These are phyloP conservation scores for Ogataea henricii DNA, from an alignment of 805 yeast genomes.

Conservation along the genomic window DNA sequence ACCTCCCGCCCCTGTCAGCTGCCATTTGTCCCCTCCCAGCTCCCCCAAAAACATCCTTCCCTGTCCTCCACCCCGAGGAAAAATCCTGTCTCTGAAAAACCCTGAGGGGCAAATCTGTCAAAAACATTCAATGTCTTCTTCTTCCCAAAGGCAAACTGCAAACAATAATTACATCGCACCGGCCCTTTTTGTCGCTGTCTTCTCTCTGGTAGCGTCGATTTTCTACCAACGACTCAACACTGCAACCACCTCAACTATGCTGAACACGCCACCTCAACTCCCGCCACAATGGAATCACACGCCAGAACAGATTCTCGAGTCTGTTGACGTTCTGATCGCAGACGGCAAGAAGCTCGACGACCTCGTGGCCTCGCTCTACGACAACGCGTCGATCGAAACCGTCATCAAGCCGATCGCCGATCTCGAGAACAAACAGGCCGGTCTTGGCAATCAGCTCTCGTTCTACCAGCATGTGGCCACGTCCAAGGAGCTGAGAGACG, in stretches of 20 bases:
- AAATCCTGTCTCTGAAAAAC: not conserved
- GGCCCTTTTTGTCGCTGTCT: not conserved
- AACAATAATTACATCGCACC: not conserved
- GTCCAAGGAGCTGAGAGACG: slow-evolving; percentile 66
- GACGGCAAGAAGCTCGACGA: slow-evolving; percentile 52
- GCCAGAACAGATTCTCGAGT: slow-evolving; percentile 46
- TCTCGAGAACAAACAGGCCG: slow-evolving; percentile 50
- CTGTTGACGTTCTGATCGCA: slow-evolving; percentile 47
- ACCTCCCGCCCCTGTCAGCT: no score
- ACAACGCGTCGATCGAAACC: slow-evolving; percentile 55
- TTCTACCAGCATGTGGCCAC: slow-evolving; percentile 76
- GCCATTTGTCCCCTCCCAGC: not conserved
- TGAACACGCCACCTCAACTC: slow-evolving; percentile 33
- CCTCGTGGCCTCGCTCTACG: slow-evolving; percentile 45
- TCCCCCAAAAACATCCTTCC: not conserved
- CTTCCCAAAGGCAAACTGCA: not conserved
- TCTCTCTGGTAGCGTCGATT: not conserved
- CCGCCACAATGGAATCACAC: slow-evolving; percentile 64
- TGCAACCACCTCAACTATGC: not conserved
- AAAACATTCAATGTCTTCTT: not conserved
- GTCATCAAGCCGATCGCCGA: slow-evolving; percentile 55
- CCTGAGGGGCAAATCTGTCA: not conserved
- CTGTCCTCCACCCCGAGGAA: not conserved
- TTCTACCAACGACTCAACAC: not conserved
- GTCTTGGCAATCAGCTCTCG: slow-evolving; percentile 51